Base-by-base conservation (phyloP, 805 yeast genomes). In the Teunomyces stri region DNA sequence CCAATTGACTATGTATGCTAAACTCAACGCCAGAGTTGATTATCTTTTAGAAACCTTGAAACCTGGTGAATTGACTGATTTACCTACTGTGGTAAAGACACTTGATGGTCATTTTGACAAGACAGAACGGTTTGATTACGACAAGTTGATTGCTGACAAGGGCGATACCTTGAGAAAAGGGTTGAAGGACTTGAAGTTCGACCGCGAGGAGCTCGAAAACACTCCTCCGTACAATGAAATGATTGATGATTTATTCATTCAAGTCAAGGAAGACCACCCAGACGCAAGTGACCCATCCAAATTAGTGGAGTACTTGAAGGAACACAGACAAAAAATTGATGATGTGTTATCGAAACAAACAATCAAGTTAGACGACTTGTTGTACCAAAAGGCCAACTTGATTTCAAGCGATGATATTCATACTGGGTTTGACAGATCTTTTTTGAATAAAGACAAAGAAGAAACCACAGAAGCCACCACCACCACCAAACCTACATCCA, bases 371-470 rank as follows among this genome's bases (percentile, higher is more conserved):
- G 81, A 77, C 35, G 80, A 79, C 29, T 72, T 94, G 46, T 75
- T 80, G 55, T 76, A 80, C 54, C 96, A 91, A 58, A 87, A 87
- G 59, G 74, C 81, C 10, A 60, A 73, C 41, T 86, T 88, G 61
- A 91, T 94, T 53, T 84, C 95, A 2, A 84, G 94, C 44, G 98
- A 91, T 12, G 99, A 92, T 66, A 78, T 90, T 35, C 94, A 82
- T 56, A 89, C 94, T 11, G 98, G 97, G 0, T 94, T 89, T 74
- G 96, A 92, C 62, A 81, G 87, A 37, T 85, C 96, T 0, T 80
- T 88, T 54, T 64, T 89, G 61, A 89, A 89, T 64, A 86, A 83
- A 55, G 70, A 67, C n/a, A 57, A 60, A 4, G 69, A 54, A 13
- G 66, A 57, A 36, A 48, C 62, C 10, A 54, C 42, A 21, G 45